Evolutionary conservation across 768 basidiomycete genomes (phyloP), one percentile per base, ranked within the genome.

Genomic region (Hygrophorus pudorinus): DNA sequence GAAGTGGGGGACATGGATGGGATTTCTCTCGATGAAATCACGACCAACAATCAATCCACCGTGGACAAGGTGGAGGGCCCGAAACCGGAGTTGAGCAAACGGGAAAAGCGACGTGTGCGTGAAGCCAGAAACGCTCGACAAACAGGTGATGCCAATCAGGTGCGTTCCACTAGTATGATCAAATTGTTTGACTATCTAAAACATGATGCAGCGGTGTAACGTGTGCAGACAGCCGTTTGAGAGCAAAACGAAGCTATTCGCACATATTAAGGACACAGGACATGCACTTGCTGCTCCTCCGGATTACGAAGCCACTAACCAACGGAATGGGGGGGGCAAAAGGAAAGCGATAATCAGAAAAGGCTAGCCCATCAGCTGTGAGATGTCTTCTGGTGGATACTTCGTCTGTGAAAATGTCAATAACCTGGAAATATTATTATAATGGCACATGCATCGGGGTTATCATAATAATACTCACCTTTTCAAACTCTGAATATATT

Each of bases 401-500:
- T 94, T 92, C 7, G 89, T 93, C 64, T 98, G 94, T 2, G 90
- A 82, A 59, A 97, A 96, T 0, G 96, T 93, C 54, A 99, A 70
- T 28, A 99, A 70, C 48, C 96, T 96, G 56, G 13, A 14, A 34
- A 30, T 12, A 9, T 12, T 21, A 31, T 33, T 27, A 33, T 28
- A 43, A 12, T 41, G 28, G n/a, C n/a, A n/a, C 30, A 17, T 21
- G 8, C 33, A 28, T 45, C 18, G 34, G 39, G n/a, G 40, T n/a
- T 14, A 37, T 32, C 10, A 29, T 6, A 35, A 33, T 18, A 13
- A 27, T 24, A 53, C 68, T n/a, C 52, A 89, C 91, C 93, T 67
- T 66, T 97, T 98, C 42, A 98, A 61, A 59, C 90, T 96, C 65
- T 98, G 96, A 46, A 99, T 98, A 59, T 97, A 99, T 64, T 98